phyloP scores from a whole-genome alignment of 257 asterid species.

The Fraxinus excelsior region DNA sequence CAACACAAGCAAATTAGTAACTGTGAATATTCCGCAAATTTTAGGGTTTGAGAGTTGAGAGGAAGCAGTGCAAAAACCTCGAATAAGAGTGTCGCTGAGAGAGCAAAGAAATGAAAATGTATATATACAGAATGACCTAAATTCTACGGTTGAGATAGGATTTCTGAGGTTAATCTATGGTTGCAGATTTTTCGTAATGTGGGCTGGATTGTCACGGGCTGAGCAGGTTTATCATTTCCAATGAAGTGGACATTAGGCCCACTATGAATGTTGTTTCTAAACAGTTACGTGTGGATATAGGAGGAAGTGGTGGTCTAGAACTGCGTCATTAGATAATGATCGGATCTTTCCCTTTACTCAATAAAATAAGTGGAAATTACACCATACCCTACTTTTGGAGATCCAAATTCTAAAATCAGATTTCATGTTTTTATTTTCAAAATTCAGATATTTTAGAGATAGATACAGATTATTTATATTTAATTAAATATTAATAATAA shows the following conservation, averaged over 20 bases:
- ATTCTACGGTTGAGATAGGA: constrained; percentile 37
- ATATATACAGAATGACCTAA: constrained; percentile 33
- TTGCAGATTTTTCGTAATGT: not conserved
- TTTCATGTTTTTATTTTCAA: too few relatives aligned
- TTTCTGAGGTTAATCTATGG: not conserved
- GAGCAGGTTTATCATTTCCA: not conserved
- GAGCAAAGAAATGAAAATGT: not conserved
- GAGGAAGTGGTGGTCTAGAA: too few relatives aligned
- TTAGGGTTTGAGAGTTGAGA: not conserved
- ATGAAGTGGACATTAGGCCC: not conserved
- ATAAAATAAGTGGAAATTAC: too few relatives aligned
- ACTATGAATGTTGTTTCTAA: too few relatives aligned
- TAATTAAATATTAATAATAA: too few relatives aligned
- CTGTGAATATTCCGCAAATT: constrained; percentile 14
- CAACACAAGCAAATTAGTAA: not conserved
- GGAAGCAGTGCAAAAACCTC: not conserved
- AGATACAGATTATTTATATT: too few relatives aligned
- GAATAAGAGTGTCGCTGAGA: not conserved
- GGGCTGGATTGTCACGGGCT: constrained; percentile 9
- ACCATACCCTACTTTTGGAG: too few relatives aligned
- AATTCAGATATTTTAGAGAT: too few relatives aligned
- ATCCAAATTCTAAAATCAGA: too few relatives aligned
- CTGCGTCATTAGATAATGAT: too few relatives aligned
- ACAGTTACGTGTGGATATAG: too few relatives aligned
- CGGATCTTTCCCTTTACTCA: too few relatives aligned